Base-by-base conservation (phyloP, 164 flowering plant species). In the Echeveria elegans region DNA sequence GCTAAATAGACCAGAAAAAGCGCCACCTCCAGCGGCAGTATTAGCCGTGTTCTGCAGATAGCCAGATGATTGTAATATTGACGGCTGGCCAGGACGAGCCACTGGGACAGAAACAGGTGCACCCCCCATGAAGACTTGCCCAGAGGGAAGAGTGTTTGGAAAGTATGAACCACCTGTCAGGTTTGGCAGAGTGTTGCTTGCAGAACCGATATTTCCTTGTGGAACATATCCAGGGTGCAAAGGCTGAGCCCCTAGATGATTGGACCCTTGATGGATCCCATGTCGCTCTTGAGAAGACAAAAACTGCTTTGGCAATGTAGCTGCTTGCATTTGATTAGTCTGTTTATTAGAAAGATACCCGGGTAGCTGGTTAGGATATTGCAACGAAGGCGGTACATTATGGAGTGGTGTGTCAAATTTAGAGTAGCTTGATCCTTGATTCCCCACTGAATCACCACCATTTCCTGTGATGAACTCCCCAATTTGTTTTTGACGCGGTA, bases 51-150 rank as follows among this genome's bases (percentile, higher is more conserved):
- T 84, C 64, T 79, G 87, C 58, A 81, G 65, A 26, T 67, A 11
- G 32, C 81, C 78, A 38, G 79, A 63, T 66, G 77, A 40, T 38
- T 78, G 87, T 4, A 78, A 72, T 26, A 81, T 31, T 64, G 89
- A 88, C 63, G 77, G 84, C 1, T 83, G 90, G 1, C 85, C 92
- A 8, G 82, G 81, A 64, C 90, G 94, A 50, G 81, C 71, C 60
- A 56, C 61, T 28, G 61, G 10, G 16, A 90, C 85, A 32, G 88
- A 85, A 71, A 79, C 50, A 58, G 78, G 47, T 64, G 77, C 74
- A 24, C 80, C 79, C 24, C 58, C 86, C 21, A 76, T 72, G 66
- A 26, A 56, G 6, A 18, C 19, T 26, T 76, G 82, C 67, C 76
- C 68, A 19, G 86, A 68, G 62, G 62, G 21, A 77, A 66, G 4